Evolutionary conservation across 2,329 filamentous ascomycete species (phyloP), one percentile per base, ranked within the genome.

Genomic region (Drechslera avenae): DNA sequence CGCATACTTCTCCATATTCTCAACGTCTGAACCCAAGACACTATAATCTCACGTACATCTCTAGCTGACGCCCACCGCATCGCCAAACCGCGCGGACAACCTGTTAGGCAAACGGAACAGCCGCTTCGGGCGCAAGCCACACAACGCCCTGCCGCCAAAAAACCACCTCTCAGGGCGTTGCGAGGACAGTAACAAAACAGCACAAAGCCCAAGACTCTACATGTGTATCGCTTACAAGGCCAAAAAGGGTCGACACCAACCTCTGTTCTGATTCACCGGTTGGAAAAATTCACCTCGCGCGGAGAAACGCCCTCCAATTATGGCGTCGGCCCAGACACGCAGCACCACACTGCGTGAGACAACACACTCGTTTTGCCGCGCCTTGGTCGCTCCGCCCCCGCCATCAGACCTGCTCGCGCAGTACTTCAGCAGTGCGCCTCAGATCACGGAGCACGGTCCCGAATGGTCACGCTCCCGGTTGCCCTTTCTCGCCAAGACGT

Each of bases 361-460:
- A 39, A 57, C 64, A 8, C 57, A 67, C 40, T 43, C 52, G 6
- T 73, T 73, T 51, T 72, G 68, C 57, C 18, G 52, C 36, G 63
- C 69, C 10, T 59, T 72, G 31, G 30, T 72, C 21, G 49, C 57
- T 9, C 64, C 62, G 6, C 64, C 64, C 10, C 23, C 62, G 4
- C 67, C 67, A 4, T 33, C 56, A 7, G 49, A 60, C 21, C 62
- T 73, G 3, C 60, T 73, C 3, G 40, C 55, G 31, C 50, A 52
- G 17, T 66, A 64, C 60, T 73, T 74, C 50, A 50, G 54, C 41
- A 37, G 34, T 12, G 23, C 33, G 12, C 72, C 72, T 9, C 67
- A 57, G 14, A 78, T 78, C 50, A 72, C 71, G 2, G 76, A 78
- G 61, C 74, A 78, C 54, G 76, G 75, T 1, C 75, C 76, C 3